Conservation (phyloP, 140 eudicot species). For the Eryngium alpinum region DNA sequence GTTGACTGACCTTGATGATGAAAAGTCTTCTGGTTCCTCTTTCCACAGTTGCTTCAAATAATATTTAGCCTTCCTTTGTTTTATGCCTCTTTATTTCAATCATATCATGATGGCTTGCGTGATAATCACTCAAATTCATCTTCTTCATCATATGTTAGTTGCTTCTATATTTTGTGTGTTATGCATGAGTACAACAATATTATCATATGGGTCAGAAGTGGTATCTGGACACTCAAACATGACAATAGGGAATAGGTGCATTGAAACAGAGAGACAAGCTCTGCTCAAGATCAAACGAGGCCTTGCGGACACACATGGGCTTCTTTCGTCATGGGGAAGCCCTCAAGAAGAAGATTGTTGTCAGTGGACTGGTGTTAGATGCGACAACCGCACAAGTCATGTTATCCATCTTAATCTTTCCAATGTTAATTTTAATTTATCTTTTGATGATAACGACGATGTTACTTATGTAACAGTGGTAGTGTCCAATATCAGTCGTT, state of each 20-base stretch:
- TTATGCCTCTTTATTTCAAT: too few species aligned
- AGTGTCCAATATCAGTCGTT: not conserved
- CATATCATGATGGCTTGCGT: not conserved
- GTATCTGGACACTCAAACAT: not conserved
- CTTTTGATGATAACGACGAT: not conserved
- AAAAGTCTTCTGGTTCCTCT: too few species aligned
- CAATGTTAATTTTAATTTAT: not conserved
- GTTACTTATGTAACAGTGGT: not conserved
- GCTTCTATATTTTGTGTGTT: too few species aligned
- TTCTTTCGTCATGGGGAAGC: not conserved
- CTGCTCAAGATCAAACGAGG: not conserved
- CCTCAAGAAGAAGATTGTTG: slow-evolving; percentile 2
- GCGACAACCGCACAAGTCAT: slow-evolving; percentile 8
- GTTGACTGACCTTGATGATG: too few species aligned
- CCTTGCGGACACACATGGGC: not conserved
- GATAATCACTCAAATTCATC: not conserved
- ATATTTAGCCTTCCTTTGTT: too few species aligned
- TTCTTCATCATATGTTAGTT: not conserved
- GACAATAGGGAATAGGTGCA: not conserved
- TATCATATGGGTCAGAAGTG: not conserved
- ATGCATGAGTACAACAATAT: not conserved
- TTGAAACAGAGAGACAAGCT: not conserved
- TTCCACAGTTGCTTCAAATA: too few species aligned
- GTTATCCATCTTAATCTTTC: slow-evolving; percentile 8
- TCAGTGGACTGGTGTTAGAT: not conserved